Percentiles rank a stretch among this genome's conserved stretches.
Conservation (phyloP, 371 early-diverging fungal species). For the Batkoa obscura region DNA sequence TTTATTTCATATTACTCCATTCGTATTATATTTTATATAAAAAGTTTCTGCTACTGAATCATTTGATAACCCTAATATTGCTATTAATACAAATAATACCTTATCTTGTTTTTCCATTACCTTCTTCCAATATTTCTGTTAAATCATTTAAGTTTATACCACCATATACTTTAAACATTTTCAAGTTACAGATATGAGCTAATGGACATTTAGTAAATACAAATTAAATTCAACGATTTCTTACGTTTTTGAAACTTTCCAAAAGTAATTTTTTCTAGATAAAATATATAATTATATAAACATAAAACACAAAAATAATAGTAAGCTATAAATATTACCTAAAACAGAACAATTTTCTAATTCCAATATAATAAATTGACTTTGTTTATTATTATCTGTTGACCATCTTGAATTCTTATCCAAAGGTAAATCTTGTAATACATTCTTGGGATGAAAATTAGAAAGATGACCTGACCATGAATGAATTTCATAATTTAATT, state of each 20-base stretch:
- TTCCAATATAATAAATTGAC: slow-evolving; percentile 56
- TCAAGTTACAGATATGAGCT: slow-evolving; percentile 91
- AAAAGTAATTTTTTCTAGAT: slow-evolving; percentile 43
- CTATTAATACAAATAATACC: background rate
- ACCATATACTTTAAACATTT: slow-evolving; percentile 87
- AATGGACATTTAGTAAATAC: slow-evolving; percentile 1
- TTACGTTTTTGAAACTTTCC: slow-evolving; percentile 85
- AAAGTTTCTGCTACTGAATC: slow-evolving; percentile 83
- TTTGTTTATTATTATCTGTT: slow-evolving; percentile 54
- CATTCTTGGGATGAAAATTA: slow-evolving; percentile 53
- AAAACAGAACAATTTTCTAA: slow-evolving; percentile 50
- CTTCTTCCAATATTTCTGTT: slow-evolving; percentile 70
- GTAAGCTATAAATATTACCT: slow-evolving; percentile 22
- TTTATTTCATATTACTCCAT: slow-evolving; percentile 6
- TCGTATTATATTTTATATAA: slow-evolving; percentile 17
- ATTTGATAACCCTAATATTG: slow-evolving; percentile 50
- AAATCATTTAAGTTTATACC: slow-evolving; percentile 59
- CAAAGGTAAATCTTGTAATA: slow-evolving; percentile 45
- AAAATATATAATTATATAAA: no score
- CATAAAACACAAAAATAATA: background rate
- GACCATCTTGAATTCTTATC: slow-evolving; percentile 79
- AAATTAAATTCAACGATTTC: background rate
- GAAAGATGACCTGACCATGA: slow-evolving; percentile 55
- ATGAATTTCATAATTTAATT: slow-evolving; percentile 27
- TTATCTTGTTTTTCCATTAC: slow-evolving; percentile 18